Base-by-base conservation (phyloP, 345 rosid genomes). In the Aegle marmelos region DNA sequence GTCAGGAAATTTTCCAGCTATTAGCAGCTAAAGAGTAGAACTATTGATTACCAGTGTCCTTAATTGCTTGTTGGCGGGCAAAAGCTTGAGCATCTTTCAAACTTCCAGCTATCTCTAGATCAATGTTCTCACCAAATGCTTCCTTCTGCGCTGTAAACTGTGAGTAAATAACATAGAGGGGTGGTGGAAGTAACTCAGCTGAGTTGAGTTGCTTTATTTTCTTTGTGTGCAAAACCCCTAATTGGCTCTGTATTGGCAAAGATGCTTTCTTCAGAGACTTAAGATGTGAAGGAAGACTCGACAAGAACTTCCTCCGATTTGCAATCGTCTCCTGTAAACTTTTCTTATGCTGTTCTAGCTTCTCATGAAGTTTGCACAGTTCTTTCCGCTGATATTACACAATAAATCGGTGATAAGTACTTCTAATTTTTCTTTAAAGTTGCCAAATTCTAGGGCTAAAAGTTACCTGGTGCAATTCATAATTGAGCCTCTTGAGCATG, bases 251-350 rank as follows among this genome's bases (percentile, higher is more conserved):
- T 65, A 96, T 93, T 7, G 99, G 99, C 82, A 92, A 78, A 1
- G 95, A 92, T 14, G 93, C 98, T 85, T 94, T 96, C 97, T 94
- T 94, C 34, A 96, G 87, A 50, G 98, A 87, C 79, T 96, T 94
- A 60, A 96, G 93, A 74, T 89, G 97, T 25, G 94, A 85, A 4
- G 98, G 98, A 57, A 94, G 91, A 81, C 92, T 92, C 0, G 91
- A 90, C 66, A 94, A 79, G 87, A 90, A 94, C 89, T 96, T 96
- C 82, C 85, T 94, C 64, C 97, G 82, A 79, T 91, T 92, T 17
- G 95, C 94, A 79, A 91, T 89, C 4, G 84, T 86, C 87, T 92
- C 97, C 83, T 85, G 14, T 74, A 96, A 85, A 70, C 88, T 73
- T 79, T 89, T 92, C 89, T 90, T 94, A 11, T 78, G 88, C 36